Evolutionary conservation across 2,329 filamentous ascomycete species (phyloP), one percentile per base, ranked within the genome.

Genomic region (Malbranchea zuffiana): DNA sequence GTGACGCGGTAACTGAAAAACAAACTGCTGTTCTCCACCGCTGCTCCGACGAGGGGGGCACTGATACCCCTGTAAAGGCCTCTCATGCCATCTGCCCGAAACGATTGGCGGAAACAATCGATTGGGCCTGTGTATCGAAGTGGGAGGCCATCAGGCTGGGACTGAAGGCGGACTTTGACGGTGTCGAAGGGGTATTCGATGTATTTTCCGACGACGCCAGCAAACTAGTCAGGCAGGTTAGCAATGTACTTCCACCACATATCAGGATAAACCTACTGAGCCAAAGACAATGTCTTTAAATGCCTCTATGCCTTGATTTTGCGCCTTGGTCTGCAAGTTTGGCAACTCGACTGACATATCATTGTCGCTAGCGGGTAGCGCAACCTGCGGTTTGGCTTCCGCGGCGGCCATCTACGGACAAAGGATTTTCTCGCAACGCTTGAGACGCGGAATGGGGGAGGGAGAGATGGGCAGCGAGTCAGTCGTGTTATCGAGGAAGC

Each of bases 151-250:
- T 88, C 81, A 21, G 86, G 83, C 59, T 96, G 88, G n/a, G 88
- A 90, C 59, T 98, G 90, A 7, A 98, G 74, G 26, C 90, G 82
- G 42, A 98, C 90, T 65, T 98, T 98, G 59, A 98, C 80, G 0
- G 90, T 98, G 63, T 98, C 90, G 63, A 98, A 98, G 16, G 90
- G 90, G 58, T 95, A 98, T 60, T 98, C 90, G 55, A 98, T 88
- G 59, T 88, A 84, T 67, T 96, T 98, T 44, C 88, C 88, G 23
- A 84, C 78, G 42, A 92, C 75, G 43, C 90, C 90, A 38, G 88
- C 87, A 41, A 74, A 60, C 82, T 86, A 37, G 15, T 23, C 7
- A 34, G n/a, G 6, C 3, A 24, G 11, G n/a, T 28, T 29, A 41
- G 39, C 18, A 39, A 28, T n/a, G 24, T 4, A 36, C 19, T n/a